These are phyloP conservation scores for Arthromyces matolae DNA, from an alignment of 768 basidiomycete species.

Conservation along the genomic window DNA sequence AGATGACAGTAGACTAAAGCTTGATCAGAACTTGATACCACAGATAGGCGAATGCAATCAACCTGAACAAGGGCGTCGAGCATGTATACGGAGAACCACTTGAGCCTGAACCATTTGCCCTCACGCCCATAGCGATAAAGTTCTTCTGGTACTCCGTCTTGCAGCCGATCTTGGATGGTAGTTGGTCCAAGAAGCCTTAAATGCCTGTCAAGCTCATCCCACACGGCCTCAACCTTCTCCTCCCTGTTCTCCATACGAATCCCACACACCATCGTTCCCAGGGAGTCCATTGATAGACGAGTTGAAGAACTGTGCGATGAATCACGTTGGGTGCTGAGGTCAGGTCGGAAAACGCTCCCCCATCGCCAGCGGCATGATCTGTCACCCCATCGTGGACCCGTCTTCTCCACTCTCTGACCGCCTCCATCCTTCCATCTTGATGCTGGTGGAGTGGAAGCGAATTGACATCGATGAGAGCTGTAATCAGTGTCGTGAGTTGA, in stretches of 20 bases:
- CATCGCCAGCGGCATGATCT: no score
- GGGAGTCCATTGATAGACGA: no score
- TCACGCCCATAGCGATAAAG: slow-evolving; percentile 82
- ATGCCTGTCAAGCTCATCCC: slow-evolving; percentile 77
- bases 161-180: slow-evolving; percentile 96
- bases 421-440: no score
- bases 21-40: slow-evolving; percentile 9
- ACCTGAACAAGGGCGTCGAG: slow-evolving; percentile 84
- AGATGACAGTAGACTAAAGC: slow-evolving; percentile 79
- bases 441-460: no score
- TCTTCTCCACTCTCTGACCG: no score
- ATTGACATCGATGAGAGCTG: no score
- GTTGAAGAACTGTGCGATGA: no score
- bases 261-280: no score
- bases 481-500: no score
- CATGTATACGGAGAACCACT: slow-evolving; percentile 77
- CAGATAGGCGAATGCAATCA: slow-evolving; percentile 21
- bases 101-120: slow-evolving; percentile 81
- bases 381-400: no score
- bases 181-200: slow-evolving; percentile 88
- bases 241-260: slow-evolving; percentile 82
- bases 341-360: no score
- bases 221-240: slow-evolving; percentile 69
- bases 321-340: no score
- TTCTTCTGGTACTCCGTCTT: slow-evolving; percentile 97